These are phyloP conservation scores for Paraphoma chrysanthemicola DNA, from an alignment of 2,329 filamentous ascomycete genomes.

Conservation along the genomic window DNA sequence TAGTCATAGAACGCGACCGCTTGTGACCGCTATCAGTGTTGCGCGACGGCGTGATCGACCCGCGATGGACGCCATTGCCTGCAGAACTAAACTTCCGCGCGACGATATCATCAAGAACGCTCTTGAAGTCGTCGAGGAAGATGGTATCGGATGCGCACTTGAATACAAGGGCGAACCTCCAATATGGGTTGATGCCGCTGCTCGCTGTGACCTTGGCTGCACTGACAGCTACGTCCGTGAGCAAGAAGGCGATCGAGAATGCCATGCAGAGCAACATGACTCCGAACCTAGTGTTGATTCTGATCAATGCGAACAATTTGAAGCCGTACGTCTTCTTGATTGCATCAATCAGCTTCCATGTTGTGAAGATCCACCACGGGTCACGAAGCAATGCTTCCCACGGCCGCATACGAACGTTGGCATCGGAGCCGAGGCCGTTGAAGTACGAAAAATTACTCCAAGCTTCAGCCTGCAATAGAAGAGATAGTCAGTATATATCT, in stretches of 20 bases:
- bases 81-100: constrained; percentile 31
- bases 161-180: constrained; percentile 45
- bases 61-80: constrained; percentile 18
- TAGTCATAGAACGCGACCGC: constrained; percentile 18
- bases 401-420: constrained; percentile 37
- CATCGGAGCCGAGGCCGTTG: constrained; percentile 38
- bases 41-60: constrained; percentile 11
- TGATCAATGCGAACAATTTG: constrained; percentile 30
- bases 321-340: constrained; percentile 45
- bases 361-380: constrained; percentile 48
- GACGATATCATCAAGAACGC: constrained; percentile 42
- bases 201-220: constrained; percentile 31
- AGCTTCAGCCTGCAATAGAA: constrained; percentile 19
- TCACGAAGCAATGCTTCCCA: constrained; percentile 43
- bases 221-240: constrained; percentile 40
- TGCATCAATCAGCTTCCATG: constrained; percentile 37
- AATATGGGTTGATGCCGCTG: constrained; percentile 45
- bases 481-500: too few relatives aligned
- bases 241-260: constrained; percentile 38
- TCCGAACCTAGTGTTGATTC: constrained; percentile 40
- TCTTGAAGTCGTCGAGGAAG: constrained; percentile 47
- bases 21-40: constrained; percentile 13
- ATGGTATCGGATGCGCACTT: constrained; percentile 46
- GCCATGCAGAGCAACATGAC: constrained; percentile 45
- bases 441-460: constrained; percentile 48